These are phyloP conservation scores for Agaricales sp. DNA, from an alignment of 1,284 basidiomycete species.

Conservation along the genomic window DNA sequence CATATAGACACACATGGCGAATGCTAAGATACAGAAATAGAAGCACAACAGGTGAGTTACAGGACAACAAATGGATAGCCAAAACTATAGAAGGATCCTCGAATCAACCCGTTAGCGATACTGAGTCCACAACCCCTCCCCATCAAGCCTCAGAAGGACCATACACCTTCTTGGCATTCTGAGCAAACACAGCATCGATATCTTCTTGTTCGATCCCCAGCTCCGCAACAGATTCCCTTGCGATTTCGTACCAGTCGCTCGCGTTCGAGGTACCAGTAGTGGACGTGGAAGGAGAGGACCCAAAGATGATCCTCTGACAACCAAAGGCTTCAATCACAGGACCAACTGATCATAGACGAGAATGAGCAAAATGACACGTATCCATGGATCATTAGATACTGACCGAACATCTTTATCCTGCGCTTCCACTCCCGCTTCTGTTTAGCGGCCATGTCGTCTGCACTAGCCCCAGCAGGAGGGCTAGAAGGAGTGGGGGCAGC, in stretches of 20 bases:
- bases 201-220: conserved; percentile 72
- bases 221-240: conserved; percentile 73
- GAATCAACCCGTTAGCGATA: too few species aligned
- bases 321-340: conserved; percentile 66
- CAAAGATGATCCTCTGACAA: conserved; percentile 50
- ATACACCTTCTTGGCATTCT: conserved; percentile 60
- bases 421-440: conserved; percentile 69
- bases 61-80: not conserved
- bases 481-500: conserved; percentile 52
- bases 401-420: conserved; percentile 83
- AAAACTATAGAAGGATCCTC: conserved; percentile 9
- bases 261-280: conserved; percentile 36
- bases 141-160: too few species aligned
- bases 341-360: conserved; percentile 37
- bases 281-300: conserved; percentile 38
- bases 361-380: conserved; percentile 11
- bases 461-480: conserved; percentile 26
- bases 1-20: too few species aligned
- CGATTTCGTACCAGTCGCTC: conserved; percentile 74
- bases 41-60: not conserved
- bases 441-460: conserved; percentile 32
- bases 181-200: conserved; percentile 62
- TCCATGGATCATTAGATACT: conserved; percentile 24
- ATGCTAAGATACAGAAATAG: not conserved
- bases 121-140: too few species aligned